phyloP scores from a whole-genome alignment of 148 eudicot species.

The Simmondsia chinensis region DNA sequence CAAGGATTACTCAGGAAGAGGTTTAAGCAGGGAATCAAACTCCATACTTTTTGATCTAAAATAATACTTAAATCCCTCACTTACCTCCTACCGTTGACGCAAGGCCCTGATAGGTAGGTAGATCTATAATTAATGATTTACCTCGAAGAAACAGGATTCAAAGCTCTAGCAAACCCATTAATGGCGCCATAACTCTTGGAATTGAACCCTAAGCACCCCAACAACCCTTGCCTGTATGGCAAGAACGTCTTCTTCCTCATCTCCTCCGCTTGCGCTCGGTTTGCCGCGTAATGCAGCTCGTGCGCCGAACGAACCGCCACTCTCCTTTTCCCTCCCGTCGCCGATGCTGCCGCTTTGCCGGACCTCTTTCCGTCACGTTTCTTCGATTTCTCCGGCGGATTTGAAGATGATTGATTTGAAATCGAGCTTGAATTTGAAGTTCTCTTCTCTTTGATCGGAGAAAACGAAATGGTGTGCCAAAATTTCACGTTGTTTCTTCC shows the following conservation, averaged over 20 bases:
- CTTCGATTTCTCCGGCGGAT: neutral
- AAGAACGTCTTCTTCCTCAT: constrained; percentile 86
- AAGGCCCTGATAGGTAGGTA: neutral
- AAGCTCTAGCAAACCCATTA: constrained; percentile 68
- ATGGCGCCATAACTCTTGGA: constrained; percentile 75
- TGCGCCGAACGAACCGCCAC: constrained; percentile 47
- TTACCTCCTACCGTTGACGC: too few species aligned
- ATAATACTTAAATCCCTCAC: too few species aligned
- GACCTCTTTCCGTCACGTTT: constrained; percentile 3
- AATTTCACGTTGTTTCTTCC: constrained; percentile 64
- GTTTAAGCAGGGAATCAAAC: too few species aligned
- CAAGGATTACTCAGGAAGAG: too few species aligned
- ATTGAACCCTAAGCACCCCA: constrained; percentile 86
- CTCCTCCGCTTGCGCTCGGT: constrained; percentile 92
- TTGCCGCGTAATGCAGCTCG: constrained; percentile 74
- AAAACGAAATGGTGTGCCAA: constrained; percentile 64
- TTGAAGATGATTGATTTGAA: too few species aligned
- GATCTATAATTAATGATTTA: constrained; percentile 11
- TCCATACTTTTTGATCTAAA: too few species aligned
- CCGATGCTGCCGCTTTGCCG: constrained; percentile 10
- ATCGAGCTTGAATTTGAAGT: too few species aligned
- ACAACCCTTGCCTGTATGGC: constrained; percentile 87
- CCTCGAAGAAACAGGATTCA: constrained; percentile 85
- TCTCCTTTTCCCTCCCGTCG: constrained; percentile 49
- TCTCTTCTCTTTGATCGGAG: constrained; percentile 44